phyloP scores from a whole-genome alignment of 2,329 filamentous ascomycete species.

The Ilyonectria robusta region DNA sequence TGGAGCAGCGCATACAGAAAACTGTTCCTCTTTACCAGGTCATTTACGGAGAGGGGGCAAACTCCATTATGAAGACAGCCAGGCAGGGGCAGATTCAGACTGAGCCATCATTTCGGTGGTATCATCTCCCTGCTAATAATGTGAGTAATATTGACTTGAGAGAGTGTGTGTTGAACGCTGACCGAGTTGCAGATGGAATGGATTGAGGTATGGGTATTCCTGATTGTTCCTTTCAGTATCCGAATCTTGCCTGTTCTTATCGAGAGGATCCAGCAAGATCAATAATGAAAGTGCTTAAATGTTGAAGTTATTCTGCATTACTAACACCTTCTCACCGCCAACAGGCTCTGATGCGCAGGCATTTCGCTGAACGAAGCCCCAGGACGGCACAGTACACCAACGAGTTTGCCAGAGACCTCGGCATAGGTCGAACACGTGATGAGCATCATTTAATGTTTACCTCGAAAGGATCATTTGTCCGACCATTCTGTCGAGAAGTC shows the following conservation, averaged over 20 bases:
- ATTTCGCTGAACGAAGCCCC: constrained; percentile 15
- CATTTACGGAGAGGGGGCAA: constrained; percentile 19
- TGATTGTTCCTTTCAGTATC: too few relatives aligned
- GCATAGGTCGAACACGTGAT: constrained; percentile 40
- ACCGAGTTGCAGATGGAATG: constrained; percentile 21
- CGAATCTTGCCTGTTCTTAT: too few relatives aligned
- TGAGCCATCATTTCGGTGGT: constrained; percentile 22
- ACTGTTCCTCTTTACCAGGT: constrained; percentile 19
- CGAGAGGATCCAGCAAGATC: too few relatives aligned
- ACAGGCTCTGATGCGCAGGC: constrained; percentile 11
- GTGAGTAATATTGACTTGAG: background rate
- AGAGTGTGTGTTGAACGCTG: background rate
- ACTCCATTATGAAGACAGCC: constrained; percentile 11
- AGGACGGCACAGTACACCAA: constrained; percentile 12
- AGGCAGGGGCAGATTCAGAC: background rate
- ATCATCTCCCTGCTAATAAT: constrained; percentile 26
- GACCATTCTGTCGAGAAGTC: constrained; percentile 17
- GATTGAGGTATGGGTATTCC: constrained; percentile 9
- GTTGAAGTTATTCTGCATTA: too few relatives aligned
- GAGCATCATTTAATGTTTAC: constrained; percentile 42
- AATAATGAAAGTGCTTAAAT: too few relatives aligned
- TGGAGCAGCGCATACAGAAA: constrained; percentile 18
- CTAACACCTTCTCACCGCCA: background rate
- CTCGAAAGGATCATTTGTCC: constrained; percentile 20
- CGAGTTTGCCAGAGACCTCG: constrained; percentile 13